phyloP scores from a whole-genome alignment of 2,329 filamentous ascomycete genomes.

The Chaetomium sp. region DNA sequence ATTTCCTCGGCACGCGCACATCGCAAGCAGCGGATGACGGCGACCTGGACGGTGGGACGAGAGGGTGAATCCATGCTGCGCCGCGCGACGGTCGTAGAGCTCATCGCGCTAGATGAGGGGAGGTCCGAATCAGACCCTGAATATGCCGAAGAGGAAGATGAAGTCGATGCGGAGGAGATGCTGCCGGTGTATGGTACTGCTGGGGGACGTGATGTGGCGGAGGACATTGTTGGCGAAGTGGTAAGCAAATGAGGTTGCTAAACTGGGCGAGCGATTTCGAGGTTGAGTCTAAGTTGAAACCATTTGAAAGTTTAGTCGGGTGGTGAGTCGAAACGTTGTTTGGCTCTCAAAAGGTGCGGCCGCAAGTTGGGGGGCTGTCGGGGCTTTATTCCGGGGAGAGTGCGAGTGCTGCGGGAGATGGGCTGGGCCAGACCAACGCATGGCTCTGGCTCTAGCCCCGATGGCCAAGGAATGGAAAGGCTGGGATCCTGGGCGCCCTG shows the following conservation, averaged over 20 bases:
- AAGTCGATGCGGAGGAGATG: slow-evolving; percentile 27
- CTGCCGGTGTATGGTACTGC: slow-evolving; percentile 32
- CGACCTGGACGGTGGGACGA: slow-evolving; percentile 46
- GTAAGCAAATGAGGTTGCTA: background rate
- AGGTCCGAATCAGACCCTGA: slow-evolving; percentile 40
- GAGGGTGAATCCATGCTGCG: slow-evolving; percentile 45
- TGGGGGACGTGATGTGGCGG: background rate
- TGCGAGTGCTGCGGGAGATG: slow-evolving; percentile 6
- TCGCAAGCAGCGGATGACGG: slow-evolving; percentile 57
- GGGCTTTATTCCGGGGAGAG: slow-evolving; percentile 13
- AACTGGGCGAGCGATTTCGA: slow-evolving; percentile 8
- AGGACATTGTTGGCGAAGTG: background rate
- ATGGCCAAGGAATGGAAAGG: slow-evolving; percentile 2
- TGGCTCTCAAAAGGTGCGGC: background rate
- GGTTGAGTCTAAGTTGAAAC: slow-evolving; percentile 3
- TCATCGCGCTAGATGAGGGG: slow-evolving; percentile 25
- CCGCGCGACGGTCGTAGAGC: slow-evolving; percentile 29
- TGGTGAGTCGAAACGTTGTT: background rate
- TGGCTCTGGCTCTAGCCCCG: slow-evolving; percentile 10
- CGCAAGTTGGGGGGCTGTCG: slow-evolving; percentile 2
- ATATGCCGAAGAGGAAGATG: slow-evolving; percentile 35
- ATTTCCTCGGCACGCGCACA: slow-evolving; percentile 55
- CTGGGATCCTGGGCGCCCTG: background rate
- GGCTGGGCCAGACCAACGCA: slow-evolving; percentile 19
- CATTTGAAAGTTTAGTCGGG: slow-evolving; percentile 4